Conservation (phyloP, 2,329 filamentous ascomycete genomes). For the Pyrenophora teres region DNA sequence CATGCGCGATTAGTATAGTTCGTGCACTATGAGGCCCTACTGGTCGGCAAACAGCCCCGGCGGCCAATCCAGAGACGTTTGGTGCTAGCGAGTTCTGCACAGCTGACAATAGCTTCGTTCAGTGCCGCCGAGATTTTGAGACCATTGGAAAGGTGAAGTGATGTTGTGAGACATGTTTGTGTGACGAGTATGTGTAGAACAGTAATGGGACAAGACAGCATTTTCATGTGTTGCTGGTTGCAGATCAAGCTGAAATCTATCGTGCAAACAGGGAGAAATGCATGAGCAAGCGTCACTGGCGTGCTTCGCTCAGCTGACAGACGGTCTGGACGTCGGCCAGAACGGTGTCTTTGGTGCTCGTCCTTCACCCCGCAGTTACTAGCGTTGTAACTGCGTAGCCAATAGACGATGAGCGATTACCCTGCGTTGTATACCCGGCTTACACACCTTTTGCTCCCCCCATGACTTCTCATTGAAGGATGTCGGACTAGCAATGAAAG, state of each 20-base stretch:
- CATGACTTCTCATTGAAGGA: background rate
- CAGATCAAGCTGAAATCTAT: background rate
- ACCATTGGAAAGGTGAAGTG: background rate
- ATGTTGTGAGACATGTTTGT: constrained; percentile 1
- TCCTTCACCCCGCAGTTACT: constrained; percentile 11
- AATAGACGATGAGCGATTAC: constrained; percentile 24
- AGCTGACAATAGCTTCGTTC: background rate
- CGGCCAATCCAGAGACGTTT: constrained; percentile 37
- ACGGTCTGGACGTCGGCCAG: background rate
- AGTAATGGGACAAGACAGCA: background rate
- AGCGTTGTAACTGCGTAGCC: constrained; percentile 2
- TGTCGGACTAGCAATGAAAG: background rate
- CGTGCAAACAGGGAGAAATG: background rate
- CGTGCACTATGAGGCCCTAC: constrained; percentile 59
- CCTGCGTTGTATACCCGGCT: background rate
- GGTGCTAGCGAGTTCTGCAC: background rate
- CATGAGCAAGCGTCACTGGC: background rate
- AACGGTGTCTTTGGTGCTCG: background rate
- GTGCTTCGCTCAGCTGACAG: background rate
- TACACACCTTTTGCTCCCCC: background rate
- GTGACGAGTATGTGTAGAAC: background rate
- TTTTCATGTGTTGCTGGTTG: background rate
- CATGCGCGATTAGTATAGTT: constrained; percentile 56
- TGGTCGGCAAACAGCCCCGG: constrained; percentile 55
- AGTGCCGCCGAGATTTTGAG: background rate